Evolutionary conservation across 2,329 filamentous ascomycete genomes (phyloP), one percentile per base, ranked within the genome.

Genomic region (Sphaerulina populicola): DNA sequence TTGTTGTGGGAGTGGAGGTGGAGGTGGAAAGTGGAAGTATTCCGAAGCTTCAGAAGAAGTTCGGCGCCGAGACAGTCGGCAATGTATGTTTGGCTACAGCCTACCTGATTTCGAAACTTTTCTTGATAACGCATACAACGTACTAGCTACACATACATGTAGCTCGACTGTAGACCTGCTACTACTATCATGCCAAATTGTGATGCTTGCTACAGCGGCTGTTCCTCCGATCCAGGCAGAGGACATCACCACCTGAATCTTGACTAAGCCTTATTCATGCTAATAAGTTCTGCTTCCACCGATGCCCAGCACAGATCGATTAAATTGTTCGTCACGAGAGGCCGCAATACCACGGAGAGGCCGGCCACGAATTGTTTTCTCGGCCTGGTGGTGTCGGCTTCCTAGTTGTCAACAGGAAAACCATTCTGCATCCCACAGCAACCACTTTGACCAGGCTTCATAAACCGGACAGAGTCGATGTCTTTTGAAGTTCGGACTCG

Each of bases 391-490:
- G 6, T 27, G 6, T 27, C 23, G 11, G 8, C 7, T 37, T 6
- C 29, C 29, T 33, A 47, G 27, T 43, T 38, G 18, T 52, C 50
- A 14, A 52, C 50, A 29, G 50, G 44, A 21, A 52, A 47, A 1
- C 50, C 50, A 42, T 52, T 52, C 39, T 39, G 37, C 39, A 48
- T 43, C 3, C 50, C 50, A 52, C 50, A 52, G 15, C 44, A 48
- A 6, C 50, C 50, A 30, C 21, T 37, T 33, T 43, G 38, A 6
- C 47, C 47, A 14, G 47, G 47, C 6, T 44, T 50, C 15, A 50
- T 44, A 40, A 50, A 50, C 3, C 41, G 47, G 8, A 44, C 47
- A 21, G 40, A 44, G 31, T 50, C 47, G 15, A 50, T 37, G 23
- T 44, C 43, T 27, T 47, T 52, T 21, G 50, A 47, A 30, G 44